phyloP scores from a whole-genome alignment of 768 basidiomycete species.

The Tylopilus sp. region DNA sequence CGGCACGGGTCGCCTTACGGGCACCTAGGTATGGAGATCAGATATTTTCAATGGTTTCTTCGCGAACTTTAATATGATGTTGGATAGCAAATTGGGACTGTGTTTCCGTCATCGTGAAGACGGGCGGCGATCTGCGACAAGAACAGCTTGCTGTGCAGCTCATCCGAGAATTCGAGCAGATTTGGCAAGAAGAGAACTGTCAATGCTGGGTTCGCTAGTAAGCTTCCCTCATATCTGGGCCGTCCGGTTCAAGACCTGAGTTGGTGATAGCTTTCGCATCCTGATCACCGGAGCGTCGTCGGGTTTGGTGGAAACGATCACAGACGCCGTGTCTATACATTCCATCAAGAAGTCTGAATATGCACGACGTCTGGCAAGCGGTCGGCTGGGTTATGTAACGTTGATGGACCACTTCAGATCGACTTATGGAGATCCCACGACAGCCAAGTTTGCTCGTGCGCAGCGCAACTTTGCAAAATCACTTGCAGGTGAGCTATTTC shows the following conservation, averaged over 20 bases:
- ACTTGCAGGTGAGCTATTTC: constrained; percentile 56
- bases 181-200: constrained; percentile 94
- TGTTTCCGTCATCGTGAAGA: constrained; percentile 97
- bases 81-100: constrained; percentile 78
- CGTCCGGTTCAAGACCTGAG: neutral
- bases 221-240: constrained; percentile 21
- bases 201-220: constrained; percentile 94
- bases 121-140: constrained; percentile 93
- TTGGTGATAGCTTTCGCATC: constrained; percentile 79
- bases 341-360: constrained; percentile 99
- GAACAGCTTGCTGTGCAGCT: constrained; percentile 97
- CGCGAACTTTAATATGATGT: constrained; percentile 4
- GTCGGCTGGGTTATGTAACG: constrained; percentile 82
- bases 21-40: constrained; percentile 63
- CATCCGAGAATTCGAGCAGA: constrained; percentile 86
- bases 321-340: constrained; percentile 96
- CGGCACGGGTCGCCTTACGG: constrained; percentile 93
- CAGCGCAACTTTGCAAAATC: constrained; percentile 95
- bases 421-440: constrained; percentile 85
- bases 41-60: constrained; percentile 1
- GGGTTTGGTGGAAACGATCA: constrained; percentile 96
- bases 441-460: constrained; percentile 84
- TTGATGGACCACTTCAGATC: constrained; percentile 89
- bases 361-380: constrained; percentile 78
- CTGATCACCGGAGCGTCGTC: constrained; percentile 91